Conservation (phyloP, 257 asterid genomes). For the Petunia secreta region DNA sequence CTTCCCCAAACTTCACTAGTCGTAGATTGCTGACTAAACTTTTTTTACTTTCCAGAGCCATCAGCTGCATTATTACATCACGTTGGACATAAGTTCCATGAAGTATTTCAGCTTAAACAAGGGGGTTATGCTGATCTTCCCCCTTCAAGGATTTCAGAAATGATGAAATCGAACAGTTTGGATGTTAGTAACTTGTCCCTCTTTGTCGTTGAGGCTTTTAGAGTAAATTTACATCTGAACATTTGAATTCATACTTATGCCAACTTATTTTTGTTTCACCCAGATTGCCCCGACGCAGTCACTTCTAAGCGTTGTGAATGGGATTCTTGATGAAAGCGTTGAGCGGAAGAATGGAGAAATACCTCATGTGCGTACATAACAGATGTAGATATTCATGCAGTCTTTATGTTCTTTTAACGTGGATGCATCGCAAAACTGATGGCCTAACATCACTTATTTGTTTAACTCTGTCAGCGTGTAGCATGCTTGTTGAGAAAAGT, state of each 20-base stretch:
- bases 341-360: conserved; percentile 86
- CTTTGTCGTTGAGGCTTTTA: background rate
- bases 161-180: conserved; percentile 92
- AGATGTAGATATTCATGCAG: conserved; percentile 8
- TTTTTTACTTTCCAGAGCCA: conserved; percentile 39
- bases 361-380: conserved; percentile 65
- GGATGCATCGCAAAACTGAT: background rate
- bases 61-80: conserved; percentile 52
- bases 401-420: background rate
- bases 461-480: conserved; percentile 61
- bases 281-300: conserved; percentile 98
- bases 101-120: conserved; percentile 81
- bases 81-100: conserved; percentile 73
- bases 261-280: conserved; percentile 26
- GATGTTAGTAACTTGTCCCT: conserved; percentile 55
- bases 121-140: conserved; percentile 79
- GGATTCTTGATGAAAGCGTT: conserved; percentile 83
- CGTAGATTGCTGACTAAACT: conserved; percentile 2
- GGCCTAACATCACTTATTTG: conserved; percentile 29
- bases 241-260: conserved; percentile 2
- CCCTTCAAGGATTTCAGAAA: conserved; percentile 72
- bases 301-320: conserved; percentile 74
- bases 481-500: conserved; percentile 85
- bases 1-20: background rate
- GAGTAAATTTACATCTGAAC: conserved; percentile 16